Evolutionary conservation across 208 protist genomes (phyloP).

Genomic region (Crithidia fasciculata): DNA sequence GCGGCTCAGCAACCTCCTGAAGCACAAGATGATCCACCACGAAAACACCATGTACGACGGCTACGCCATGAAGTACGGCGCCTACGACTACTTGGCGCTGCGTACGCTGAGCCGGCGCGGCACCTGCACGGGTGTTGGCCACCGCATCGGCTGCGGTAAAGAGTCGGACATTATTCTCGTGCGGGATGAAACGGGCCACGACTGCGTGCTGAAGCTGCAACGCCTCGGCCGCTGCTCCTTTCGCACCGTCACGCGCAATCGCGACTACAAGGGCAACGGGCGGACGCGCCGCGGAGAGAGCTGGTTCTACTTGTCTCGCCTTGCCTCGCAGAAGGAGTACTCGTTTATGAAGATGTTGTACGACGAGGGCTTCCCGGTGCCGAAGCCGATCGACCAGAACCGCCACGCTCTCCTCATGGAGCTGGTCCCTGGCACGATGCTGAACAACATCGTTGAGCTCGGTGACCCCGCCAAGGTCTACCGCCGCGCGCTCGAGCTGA

Average conservation of each 20-base stretch:
- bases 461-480: conserved; percentile 92
- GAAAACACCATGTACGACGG: conserved; percentile 96
- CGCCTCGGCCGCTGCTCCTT: conserved; percentile 98
- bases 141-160: conserved; percentile 99
- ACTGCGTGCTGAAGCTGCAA: conserved; percentile 95
- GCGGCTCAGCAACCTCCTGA: conserved; percentile 86
- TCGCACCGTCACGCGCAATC: conserved; percentile 95
- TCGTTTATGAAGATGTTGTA: conserved; percentile 98
- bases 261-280: conserved; percentile 95
- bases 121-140: conserved; percentile 89
- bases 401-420: conserved; percentile 98
- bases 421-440: conserved; percentile 90
- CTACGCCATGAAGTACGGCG: conserved; percentile 98
- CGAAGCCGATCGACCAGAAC: conserved; percentile 97
- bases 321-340: conserved; percentile 98
- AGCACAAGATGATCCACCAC: conserved; percentile 95
- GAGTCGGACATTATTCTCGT: conserved; percentile 98
- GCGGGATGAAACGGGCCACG: conserved; percentile 73
- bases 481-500: conserved; percentile 90
- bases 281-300: conserved; percentile 87
- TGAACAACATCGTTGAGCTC: conserved; percentile 93
- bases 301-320: conserved; percentile 99
- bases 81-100: conserved; percentile 99
- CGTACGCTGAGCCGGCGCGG: conserved; percentile 95
- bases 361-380: conserved; percentile 96